Evolutionary conservation across 805 yeast genomes (phyloP), one percentile per base, ranked within the genome.

Genomic region (Wickerhamiella sergipiensis): DNA sequence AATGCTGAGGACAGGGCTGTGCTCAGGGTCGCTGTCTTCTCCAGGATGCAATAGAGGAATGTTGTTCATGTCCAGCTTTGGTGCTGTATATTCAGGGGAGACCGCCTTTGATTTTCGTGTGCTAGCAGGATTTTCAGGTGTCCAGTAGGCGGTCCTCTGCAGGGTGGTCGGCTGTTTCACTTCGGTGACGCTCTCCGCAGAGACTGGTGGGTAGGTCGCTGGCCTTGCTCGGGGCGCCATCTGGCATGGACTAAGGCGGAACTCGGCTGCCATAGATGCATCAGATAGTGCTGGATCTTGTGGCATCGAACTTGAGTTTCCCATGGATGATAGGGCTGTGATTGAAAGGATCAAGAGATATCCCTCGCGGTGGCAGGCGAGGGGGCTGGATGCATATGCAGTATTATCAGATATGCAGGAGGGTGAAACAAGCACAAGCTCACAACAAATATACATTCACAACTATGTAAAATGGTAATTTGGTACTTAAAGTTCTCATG

Each of bases 31-130:
- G 19, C 46, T 43, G 9, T 38, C 45, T n/a, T 21, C 46, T 9
- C 48, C 50, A 24, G 52, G 52, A n/a, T 46, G 24, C 36, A 54
- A 21, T n/a, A 52, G 46, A 1, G 57, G 57, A 50, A 54, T 52
- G 10, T 48, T 45, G n/a, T 52, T 50, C 18, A 54, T 43, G 33
- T 54, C 53, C 19, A 15, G 39, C 9, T 33, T n/a, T 17, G 36
- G 51, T 21, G n/a, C 26, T 24, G n/a, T n/a, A n/a, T n/a, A n/a
- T n/a, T n/a, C n/a, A n/a, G n/a, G n/a, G n/a, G n/a, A n/a, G n/a
- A n/a, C n/a, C n/a, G n/a, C n/a, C n/a, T n/a, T n/a, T n/a, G n/a
- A n/a, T n/a, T n/a, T n/a, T n/a, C n/a, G n/a, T n/a, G n/a, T n/a
- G n/a, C n/a, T n/a, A n/a, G n/a, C 8, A 24, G 8, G 26, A 24